These are phyloP conservation scores for Acorus gramineus DNA, from an alignment of 106 monocot genomes.

Conservation along the genomic window DNA sequence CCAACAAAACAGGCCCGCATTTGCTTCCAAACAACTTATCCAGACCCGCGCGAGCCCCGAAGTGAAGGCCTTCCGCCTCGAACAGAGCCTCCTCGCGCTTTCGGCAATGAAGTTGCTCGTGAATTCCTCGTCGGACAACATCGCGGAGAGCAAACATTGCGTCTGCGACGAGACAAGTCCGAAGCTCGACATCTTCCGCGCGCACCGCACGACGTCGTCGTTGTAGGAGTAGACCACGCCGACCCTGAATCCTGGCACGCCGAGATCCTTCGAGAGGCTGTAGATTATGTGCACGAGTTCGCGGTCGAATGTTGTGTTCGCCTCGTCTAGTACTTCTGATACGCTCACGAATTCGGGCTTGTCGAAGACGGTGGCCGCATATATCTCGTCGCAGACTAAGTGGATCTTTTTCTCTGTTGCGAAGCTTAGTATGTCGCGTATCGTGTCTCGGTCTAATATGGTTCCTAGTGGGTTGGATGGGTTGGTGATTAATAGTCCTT, in stretches of 20 bases:
- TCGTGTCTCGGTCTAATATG: slow-evolving; percentile 7
- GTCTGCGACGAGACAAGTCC: slow-evolving; percentile 69
- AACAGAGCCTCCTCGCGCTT: slow-evolving; percentile 19
- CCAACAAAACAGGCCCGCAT: slow-evolving; percentile 64
- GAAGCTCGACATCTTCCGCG: slow-evolving; percentile 63
- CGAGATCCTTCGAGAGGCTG: slow-evolving; percentile 71
- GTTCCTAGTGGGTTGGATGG: slow-evolving; percentile 66
- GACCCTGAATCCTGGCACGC: slow-evolving; percentile 63
- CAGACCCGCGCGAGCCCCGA: slow-evolving; percentile 20
- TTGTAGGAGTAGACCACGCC: slow-evolving; percentile 75
- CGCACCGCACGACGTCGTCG: slow-evolving; percentile 38
- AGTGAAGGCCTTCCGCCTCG: slow-evolving; percentile 25
- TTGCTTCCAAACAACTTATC: slow-evolving; percentile 36
- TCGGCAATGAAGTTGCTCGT: slow-evolving; percentile 20
- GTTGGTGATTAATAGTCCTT: slow-evolving; percentile 48
- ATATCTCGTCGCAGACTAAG: slow-evolving; percentile 59
- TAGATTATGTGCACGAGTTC: slow-evolving; percentile 48
- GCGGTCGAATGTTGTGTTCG: slow-evolving; percentile 1
- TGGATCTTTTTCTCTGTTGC: slow-evolving; percentile 33
- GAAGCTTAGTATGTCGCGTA: slow-evolving; percentile 22
- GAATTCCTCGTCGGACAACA: slow-evolving; percentile 51
- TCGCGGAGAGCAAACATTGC: slow-evolving; percentile 34
- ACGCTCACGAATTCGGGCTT: slow-evolving; percentile 27
- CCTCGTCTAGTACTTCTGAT: slow-evolving; percentile 26
- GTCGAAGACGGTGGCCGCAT: slow-evolving; percentile 24